phyloP scores from a whole-genome alignment of 495 filamentous ascomycete genomes.

The Baudoinia panamericana region DNA sequence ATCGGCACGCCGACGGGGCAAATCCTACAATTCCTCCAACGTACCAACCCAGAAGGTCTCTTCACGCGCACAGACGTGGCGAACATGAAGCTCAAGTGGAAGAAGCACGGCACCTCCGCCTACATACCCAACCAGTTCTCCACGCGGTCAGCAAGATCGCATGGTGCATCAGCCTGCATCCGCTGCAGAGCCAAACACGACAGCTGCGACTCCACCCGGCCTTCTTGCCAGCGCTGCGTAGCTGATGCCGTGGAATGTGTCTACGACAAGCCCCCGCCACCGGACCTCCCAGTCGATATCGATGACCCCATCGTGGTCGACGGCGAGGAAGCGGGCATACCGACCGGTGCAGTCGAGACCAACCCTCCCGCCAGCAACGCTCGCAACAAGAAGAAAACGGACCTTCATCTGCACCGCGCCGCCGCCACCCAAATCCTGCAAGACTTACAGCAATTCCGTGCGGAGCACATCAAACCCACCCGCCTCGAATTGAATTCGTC shows the following conservation, averaged over 20 bases:
- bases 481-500: constrained; percentile 7
- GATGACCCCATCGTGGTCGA: background rate
- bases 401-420: background rate
- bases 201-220: constrained; percentile 5
- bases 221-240: constrained; percentile 7
- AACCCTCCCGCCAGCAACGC: background rate
- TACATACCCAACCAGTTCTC: background rate
- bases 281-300: background rate
- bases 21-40: constrained; percentile 14
- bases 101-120: constrained; percentile 15
- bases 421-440: constrained; percentile 13
- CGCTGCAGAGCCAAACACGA: constrained; percentile 9
- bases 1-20: constrained; percentile 16
- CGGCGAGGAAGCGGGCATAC: background rate
- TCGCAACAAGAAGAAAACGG: too few species aligned
- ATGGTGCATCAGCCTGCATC: constrained; percentile 5
- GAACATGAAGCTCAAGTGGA: constrained; percentile 19
- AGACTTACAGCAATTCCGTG: constrained; percentile 11
- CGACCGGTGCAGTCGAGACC: background rate
- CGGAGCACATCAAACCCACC: constrained; percentile 8
- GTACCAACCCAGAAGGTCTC: constrained; percentile 15
- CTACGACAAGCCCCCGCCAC: constrained; percentile 9
- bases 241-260: background rate
- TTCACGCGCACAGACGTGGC: constrained; percentile 18
- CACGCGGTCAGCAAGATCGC: background rate